These are phyloP conservation scores for Fusarium solani-melongenae DNA, from an alignment of 2,329 filamentous ascomycete genomes.

Conservation along the genomic window DNA sequence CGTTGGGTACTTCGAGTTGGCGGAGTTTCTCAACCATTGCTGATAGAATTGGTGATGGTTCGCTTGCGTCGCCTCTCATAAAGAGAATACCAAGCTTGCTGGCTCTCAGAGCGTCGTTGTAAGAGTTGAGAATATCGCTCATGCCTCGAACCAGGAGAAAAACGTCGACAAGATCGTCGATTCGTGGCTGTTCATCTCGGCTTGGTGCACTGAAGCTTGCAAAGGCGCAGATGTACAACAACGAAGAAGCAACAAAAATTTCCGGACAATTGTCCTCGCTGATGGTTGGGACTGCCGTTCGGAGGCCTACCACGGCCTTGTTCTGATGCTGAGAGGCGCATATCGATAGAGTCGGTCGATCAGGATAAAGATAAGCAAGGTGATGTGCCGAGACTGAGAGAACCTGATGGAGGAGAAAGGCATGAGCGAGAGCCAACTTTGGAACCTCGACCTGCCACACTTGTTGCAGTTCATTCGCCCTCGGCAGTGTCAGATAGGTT, in stretches of 20 bases:
- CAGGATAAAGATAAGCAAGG: slow-evolving; percentile 42
- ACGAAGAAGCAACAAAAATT: slow-evolving; percentile 46
- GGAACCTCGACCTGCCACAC: slow-evolving; percentile 47
- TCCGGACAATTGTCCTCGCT: slow-evolving; percentile 46
- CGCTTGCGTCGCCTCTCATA: neutral
- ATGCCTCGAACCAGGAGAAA: slow-evolving; percentile 48
- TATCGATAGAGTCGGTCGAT: slow-evolving; percentile 34
- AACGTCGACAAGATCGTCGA: slow-evolving; percentile 49
- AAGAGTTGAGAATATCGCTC: slow-evolving; percentile 44
- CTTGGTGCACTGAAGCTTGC: slow-evolving; percentile 39
- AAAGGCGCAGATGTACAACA: slow-evolving; percentile 48
- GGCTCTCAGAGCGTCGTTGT: slow-evolving; percentile 13
- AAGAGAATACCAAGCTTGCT: slow-evolving; percentile 17
- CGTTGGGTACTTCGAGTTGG: slow-evolving; percentile 10
- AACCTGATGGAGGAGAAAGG: slow-evolving; percentile 47
- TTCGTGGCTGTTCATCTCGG: slow-evolving; percentile 28
- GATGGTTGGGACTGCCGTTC: slow-evolving; percentile 40
- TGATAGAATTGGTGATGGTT: slow-evolving; percentile 7
- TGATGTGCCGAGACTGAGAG: slow-evolving; percentile 47
- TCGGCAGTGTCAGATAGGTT: slow-evolving; percentile 46
- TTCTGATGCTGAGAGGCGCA: slow-evolving; percentile 49
- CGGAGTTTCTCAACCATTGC: slow-evolving; percentile 16
- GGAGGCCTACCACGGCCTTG: slow-evolving; percentile 46
- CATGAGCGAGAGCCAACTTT: slow-evolving; percentile 41
- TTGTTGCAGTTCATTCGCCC: slow-evolving; percentile 40